phyloP scores from a whole-genome alignment of 331 rosid species.

The Ulmus americana region DNA sequence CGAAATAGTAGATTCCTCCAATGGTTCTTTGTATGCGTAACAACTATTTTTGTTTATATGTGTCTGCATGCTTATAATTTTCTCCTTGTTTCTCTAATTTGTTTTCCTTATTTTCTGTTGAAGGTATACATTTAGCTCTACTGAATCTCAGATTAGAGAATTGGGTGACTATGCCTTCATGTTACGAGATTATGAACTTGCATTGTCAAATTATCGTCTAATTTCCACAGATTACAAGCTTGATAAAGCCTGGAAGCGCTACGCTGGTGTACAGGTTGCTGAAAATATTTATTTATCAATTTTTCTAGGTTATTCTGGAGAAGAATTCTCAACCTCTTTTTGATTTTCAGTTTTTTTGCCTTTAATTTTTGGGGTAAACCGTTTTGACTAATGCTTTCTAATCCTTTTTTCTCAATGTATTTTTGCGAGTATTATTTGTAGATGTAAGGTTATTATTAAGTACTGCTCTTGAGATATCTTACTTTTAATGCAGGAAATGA shows the following conservation, averaged over 20 bases:
- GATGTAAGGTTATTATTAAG: constrained; percentile 4
- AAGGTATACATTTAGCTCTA: constrained; percentile 87
- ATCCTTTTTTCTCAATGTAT: not conserved
- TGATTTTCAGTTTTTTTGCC: not conserved
- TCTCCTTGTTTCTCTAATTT: constrained; percentile 29
- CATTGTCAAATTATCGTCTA: constrained; percentile 85
- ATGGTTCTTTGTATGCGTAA: constrained; percentile 64
- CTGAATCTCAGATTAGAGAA: constrained; percentile 89
- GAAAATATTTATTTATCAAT: not conserved
- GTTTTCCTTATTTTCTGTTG: constrained; percentile 35
- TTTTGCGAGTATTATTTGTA: constrained; percentile 13
- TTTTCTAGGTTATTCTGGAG: not conserved
- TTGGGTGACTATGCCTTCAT: constrained; percentile 98
- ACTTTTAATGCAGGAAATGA: constrained; percentile 76
- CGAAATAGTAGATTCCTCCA: constrained; percentile 60
- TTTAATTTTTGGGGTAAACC: not conserved
- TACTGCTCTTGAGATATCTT: constrained; percentile 17
- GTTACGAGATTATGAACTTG: constrained; percentile 96
- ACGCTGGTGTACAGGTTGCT: constrained; percentile 93
- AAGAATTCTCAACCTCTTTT: not conserved
- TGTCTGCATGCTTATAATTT: constrained; percentile 26
- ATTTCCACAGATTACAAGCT: constrained; percentile 97
- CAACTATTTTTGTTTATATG: constrained; percentile 13
- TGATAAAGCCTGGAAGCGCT: constrained; percentile 98
- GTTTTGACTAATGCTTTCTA: not conserved